Percentiles rank a stretch among this genome's conserved stretches.
phyloP scores from a whole-genome alignment of 2,329 filamentous ascomycete genomes.

The Plenodomus tracheiphilus region DNA sequence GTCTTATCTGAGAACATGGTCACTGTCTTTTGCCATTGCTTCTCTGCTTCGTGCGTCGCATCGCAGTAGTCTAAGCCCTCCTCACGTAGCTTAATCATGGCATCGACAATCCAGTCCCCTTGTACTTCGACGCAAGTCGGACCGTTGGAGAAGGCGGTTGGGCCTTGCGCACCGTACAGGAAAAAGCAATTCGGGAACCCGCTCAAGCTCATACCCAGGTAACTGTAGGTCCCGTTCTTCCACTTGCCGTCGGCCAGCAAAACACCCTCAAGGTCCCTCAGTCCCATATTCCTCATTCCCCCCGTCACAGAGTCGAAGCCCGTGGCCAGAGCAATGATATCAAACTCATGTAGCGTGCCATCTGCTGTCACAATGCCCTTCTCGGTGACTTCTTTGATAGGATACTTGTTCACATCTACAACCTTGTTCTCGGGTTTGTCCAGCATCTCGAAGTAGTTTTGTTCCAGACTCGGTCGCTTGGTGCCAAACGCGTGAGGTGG shows the following conservation, averaged over 20 bases:
- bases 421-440: slow-evolving; percentile 49
- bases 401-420: slow-evolving; percentile 48
- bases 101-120: slow-evolving; percentile 51
- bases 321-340: slow-evolving; percentile 51
- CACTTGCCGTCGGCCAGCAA: slow-evolving; percentile 46
- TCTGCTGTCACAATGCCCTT: slow-evolving; percentile 47
- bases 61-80: slow-evolving; percentile 47
- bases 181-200: slow-evolving; percentile 34
- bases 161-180: slow-evolving; percentile 52
- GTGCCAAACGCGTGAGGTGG: slow-evolving; percentile 52
- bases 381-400: slow-evolving; percentile 45
- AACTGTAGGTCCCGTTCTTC: slow-evolving; percentile 47
- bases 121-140: slow-evolving; percentile 51
- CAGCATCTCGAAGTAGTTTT: slow-evolving; percentile 53
- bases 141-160: slow-evolving; percentile 52
- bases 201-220: slow-evolving; percentile 48
- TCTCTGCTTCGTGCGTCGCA: slow-evolving; percentile 47
- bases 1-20: slow-evolving; percentile 48
- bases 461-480: slow-evolving; percentile 53
- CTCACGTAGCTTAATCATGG: slow-evolving; percentile 44
- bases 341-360: slow-evolving; percentile 47
- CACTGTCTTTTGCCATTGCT: slow-evolving; percentile 47
- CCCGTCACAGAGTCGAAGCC: slow-evolving; percentile 52
- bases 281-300: slow-evolving; percentile 47
- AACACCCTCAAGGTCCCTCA: slow-evolving; percentile 43